Evolutionary conservation across 306 rosid species (phyloP), one percentile per base, ranked within the genome.

Genomic region (Quercus cerris): DNA sequence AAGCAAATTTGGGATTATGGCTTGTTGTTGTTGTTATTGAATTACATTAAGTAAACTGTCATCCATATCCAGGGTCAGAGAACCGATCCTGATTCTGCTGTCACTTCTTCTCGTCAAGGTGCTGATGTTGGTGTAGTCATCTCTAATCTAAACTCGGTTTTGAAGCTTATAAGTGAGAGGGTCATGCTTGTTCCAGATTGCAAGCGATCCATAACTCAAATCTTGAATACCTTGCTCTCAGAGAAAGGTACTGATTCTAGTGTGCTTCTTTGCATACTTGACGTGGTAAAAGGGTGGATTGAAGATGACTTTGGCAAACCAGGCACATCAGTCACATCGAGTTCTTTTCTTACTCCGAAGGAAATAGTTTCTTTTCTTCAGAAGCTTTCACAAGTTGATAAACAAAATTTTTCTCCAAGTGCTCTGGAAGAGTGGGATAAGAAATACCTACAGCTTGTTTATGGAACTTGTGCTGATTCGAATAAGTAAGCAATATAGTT

Each of bases 231-330:
- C 59, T 85, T 96, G 86, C 94, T 96, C 77, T 87, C 98, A 17
- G 99, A 96, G 90, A 96, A 93, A 82, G 97, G 90, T 78, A 90
- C 96, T 56, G 99, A 96, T 89, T 93, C 97, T 52, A 89, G 94
- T 81, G 97, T 96, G 77, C 92, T 96, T 75, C 92, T 96, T 75
- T 93, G 97, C 97, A 93, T 93, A 87, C 97, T 96, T 81, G 98
- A 90, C 86, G 97, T 96, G 82, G 86, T 93, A 82, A 93, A 91
- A 86, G 97, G 98, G 82, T 96, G 99, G 98, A 82, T 96, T 84
- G 99, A 93, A 82, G 97, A 93, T 73, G 98, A 96, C 82, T 82
- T 82, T 68, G 80, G 88, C 74, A 96, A 86, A 86, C 92, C 90
- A 86, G 99, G 98, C 84, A 41, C 89, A 38, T 85, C 98, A 73